These are phyloP conservation scores for Peterozyma xylosa DNA, from an alignment of 805 yeast species.

Conservation along the genomic window DNA sequence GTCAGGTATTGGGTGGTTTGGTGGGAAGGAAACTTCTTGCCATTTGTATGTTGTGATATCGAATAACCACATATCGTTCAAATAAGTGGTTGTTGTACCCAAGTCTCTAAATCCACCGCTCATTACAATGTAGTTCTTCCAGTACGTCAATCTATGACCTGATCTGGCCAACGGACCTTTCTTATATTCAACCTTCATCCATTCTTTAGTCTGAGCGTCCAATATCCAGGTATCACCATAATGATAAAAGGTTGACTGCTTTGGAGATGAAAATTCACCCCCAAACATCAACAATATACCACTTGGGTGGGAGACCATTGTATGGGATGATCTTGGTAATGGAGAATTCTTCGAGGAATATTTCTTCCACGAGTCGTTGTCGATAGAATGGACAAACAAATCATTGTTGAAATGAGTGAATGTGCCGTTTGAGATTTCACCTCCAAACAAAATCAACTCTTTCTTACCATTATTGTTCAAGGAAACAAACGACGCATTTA, in stretches of 20 bases:
- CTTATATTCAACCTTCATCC: constrained; percentile 79
- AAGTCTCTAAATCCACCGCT: constrained; percentile 93
- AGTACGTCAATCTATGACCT: constrained; percentile 82
- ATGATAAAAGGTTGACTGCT: constrained; percentile 91
- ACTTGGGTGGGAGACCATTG: constrained; percentile 88
- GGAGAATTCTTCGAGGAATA: constrained; percentile 82
- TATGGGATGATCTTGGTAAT: constrained; percentile 87
- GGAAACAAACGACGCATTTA: constrained; percentile 69
- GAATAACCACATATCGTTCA: constrained; percentile 86
- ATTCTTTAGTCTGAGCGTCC: constrained; percentile 77
- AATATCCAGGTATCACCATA: constrained; percentile 95
- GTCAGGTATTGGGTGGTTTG: constrained; percentile 75
- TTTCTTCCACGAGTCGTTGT: constrained; percentile 75
- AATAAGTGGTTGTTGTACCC: constrained; percentile 75
- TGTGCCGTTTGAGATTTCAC: constrained; percentile 53
- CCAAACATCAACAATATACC: constrained; percentile 86
- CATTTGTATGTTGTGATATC: constrained; percentile 87
- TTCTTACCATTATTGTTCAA: constrained; percentile 68
- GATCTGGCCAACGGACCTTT: constrained; percentile 80
- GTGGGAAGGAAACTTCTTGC: constrained; percentile 84
- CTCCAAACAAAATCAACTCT: constrained; percentile 85
- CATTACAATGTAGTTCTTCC: constrained; percentile 85
- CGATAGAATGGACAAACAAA: constrained; percentile 62
- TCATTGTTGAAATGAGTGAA: constrained; percentile 77
- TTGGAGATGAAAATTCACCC: constrained; percentile 95